Percentiles rank a stretch among this genome's conserved stretches.
Conservation (phyloP, 768 basidiomycete genomes). For the Vishniacozyma victoriae region DNA sequence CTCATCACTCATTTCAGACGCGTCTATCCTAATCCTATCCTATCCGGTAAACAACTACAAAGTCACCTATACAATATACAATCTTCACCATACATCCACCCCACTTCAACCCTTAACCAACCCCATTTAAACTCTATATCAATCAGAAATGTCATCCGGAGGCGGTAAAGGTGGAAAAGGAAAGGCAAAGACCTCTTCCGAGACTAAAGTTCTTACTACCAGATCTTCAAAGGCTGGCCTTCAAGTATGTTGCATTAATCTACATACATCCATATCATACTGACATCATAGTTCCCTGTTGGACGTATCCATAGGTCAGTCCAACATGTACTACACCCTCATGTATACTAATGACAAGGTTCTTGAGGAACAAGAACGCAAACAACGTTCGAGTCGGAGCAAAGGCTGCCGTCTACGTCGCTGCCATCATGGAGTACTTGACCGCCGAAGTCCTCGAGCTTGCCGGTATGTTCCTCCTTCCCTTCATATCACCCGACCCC, state of each 20-base stretch:
- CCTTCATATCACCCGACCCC: not conserved
- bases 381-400: slow-evolving; percentile 93
- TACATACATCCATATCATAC: slow-evolving; percentile 4
- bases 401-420: slow-evolving; percentile 96
- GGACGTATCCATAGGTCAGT: slow-evolving; percentile 91
- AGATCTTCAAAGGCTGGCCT: slow-evolving; percentile 77
- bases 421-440: slow-evolving; percentile 90
- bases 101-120: not conserved
- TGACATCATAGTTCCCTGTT: slow-evolving; percentile 71
- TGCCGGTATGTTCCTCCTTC: slow-evolving; percentile 59
- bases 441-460: slow-evolving; percentile 94
- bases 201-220: slow-evolving; percentile 48
- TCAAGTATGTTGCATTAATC: slow-evolving; percentile 55
- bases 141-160: slow-evolving; percentile 34
- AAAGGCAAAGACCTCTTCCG: slow-evolving; percentile 47
- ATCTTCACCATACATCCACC: slow-evolving; percentile 2
- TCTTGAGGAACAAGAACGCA: slow-evolving; percentile 79
- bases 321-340: not conserved
- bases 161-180: slow-evolving; percentile 47
- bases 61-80: not conserved
- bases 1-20: not conserved
- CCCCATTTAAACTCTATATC: not conserved
- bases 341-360: slow-evolving; percentile 11
- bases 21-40: slow-evolving; percentile 2
- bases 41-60: not conserved